Evolutionary conservation across 805 yeast genomes (phyloP), one percentile per base, ranked within the genome.

Genomic region (Cyberlindnera misumaiensis): DNA sequence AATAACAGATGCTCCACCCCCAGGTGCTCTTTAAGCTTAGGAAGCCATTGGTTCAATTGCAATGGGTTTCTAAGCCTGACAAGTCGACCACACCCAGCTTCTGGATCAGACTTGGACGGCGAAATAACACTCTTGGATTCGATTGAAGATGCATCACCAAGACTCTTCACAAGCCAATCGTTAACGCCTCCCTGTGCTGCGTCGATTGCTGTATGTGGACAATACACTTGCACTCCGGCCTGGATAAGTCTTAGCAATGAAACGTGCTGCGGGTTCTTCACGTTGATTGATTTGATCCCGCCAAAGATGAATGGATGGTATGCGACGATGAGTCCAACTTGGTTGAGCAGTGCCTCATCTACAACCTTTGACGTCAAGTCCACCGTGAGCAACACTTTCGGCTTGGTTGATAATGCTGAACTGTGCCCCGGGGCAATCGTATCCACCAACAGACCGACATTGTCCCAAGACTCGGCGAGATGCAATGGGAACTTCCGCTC

Each of bases 201-300:
- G 61, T 93, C 98, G 4, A 93, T 83, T 0, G 97, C 88, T 1
- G 98, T 90, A 56, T 93, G 99, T 18, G 99, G 98, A 39, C 82
- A 82, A 58, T 93, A 93, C 2, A 93, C 98, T 35, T 88, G 75
- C 40, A 93, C 74, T n/a, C 85, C 83, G 42, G 78, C 71, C 47
- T 78, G 80, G 37, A 87, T 80, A 51, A 93, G 68, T 39, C 73
- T 72, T 29, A 90, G 58, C 38, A 90, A 65, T 5, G 95, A 83
- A 16, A 62, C 62, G 54, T 93, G 97, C 58, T 93, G 97, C 0
- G 96, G 81, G 50, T 87, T 83, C 3, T 50, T 36, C n/a, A 68
- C 63, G 3, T 79, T 72, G 41, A 93, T 72, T 11, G 77, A 63
- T 58, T 89, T 93, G 60, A 93, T 73, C 1, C 95, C 95, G 17